Percentiles rank a stretch among this genome's conserved stretches.
Conservation (phyloP, 768 basidiomycete species). For the Sistotremastrum suecicum region DNA sequence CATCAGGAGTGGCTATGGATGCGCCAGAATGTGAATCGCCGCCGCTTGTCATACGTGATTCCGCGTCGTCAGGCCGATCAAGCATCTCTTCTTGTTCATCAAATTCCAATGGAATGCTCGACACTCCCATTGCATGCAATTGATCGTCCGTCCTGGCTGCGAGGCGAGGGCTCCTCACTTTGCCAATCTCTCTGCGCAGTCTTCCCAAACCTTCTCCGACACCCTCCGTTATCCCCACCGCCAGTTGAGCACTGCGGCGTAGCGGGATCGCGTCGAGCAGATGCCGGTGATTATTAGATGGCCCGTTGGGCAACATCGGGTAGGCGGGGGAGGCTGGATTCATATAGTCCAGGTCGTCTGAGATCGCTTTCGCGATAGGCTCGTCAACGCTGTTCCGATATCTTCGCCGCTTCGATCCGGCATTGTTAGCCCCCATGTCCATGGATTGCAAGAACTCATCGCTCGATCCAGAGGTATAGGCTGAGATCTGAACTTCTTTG, state of each 20-base stretch:
- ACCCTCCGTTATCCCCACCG: constrained; percentile 34
- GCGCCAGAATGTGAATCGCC: constrained; percentile 17
- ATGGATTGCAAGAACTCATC: constrained; percentile 27
- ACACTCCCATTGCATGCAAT: constrained; percentile 7
- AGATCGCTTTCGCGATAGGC: constrained; percentile 61
- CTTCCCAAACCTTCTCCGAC: constrained; percentile 49
- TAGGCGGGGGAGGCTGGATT: constrained; percentile 30
- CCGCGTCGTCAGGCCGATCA: constrained; percentile 10
- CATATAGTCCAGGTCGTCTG: constrained; percentile 41
- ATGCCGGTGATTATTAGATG: too few species aligned
- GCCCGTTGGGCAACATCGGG: constrained; percentile 74
- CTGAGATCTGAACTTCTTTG: constrained; percentile 52
- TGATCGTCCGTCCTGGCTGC: constrained; percentile 14
- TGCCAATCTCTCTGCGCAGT: constrained; percentile 40
- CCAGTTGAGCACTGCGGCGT: constrained; percentile 23
- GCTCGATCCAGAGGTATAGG: constrained; percentile 24
- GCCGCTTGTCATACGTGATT: constrained; percentile 15
- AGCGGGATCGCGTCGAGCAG: constrained; percentile 32
- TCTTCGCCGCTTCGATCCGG: constrained; percentile 32
- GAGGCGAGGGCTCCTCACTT: constrained; percentile 32
- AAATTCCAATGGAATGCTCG: constrained; percentile 38
- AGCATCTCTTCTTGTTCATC: constrained; percentile 62
- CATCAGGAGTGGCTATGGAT: constrained; percentile 22
- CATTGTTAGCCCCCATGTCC: neutral
- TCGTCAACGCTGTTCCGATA: constrained; percentile 49